A percentile compares a stretch with the other conserved stretches of the same genome.
These are phyloP conservation scores for Carallia brachiata DNA, from an alignment of 345 rosid species.

Conservation along the genomic window DNA sequence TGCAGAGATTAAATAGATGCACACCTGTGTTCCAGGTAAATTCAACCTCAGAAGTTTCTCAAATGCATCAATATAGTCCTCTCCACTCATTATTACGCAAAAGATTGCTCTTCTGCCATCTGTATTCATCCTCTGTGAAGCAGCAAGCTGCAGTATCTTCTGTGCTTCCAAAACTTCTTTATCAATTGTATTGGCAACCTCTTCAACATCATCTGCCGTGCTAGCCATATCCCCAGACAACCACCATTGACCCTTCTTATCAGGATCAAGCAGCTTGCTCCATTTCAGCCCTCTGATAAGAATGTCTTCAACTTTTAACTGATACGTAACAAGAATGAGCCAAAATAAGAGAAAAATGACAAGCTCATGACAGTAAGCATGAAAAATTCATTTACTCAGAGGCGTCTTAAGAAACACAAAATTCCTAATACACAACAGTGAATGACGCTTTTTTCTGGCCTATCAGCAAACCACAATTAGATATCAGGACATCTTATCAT, in stretches of 20 bases:
- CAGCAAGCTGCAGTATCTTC: constrained; percentile 90
- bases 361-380: background rate
- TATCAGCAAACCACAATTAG: background rate
- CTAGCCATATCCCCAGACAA: constrained; percentile 51
- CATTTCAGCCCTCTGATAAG: constrained; percentile 74
- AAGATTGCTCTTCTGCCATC: constrained; percentile 88
- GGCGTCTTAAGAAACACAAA: background rate
- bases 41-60: constrained; percentile 85
- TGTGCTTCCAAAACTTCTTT: constrained; percentile 78
- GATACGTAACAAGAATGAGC: constrained; percentile 10
- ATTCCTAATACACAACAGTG: background rate
- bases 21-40: constrained; percentile 78
- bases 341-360: background rate
- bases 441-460: background rate
- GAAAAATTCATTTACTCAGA: background rate
- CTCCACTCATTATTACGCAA: constrained; percentile 91
- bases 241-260: constrained; percentile 99
- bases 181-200: constrained; percentile 80
- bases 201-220: constrained; percentile 43
- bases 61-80: constrained; percentile 86
- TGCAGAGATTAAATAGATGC: constrained; percentile 4
- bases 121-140: constrained; percentile 90
- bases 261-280: constrained; percentile 85
- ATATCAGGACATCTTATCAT: background rate
- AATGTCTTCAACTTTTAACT: constrained; percentile 72